Evolutionary conservation across 2,329 filamentous ascomycete species (phyloP), one percentile per base, ranked within the genome.

Genomic region (Calonectria crousiana): DNA sequence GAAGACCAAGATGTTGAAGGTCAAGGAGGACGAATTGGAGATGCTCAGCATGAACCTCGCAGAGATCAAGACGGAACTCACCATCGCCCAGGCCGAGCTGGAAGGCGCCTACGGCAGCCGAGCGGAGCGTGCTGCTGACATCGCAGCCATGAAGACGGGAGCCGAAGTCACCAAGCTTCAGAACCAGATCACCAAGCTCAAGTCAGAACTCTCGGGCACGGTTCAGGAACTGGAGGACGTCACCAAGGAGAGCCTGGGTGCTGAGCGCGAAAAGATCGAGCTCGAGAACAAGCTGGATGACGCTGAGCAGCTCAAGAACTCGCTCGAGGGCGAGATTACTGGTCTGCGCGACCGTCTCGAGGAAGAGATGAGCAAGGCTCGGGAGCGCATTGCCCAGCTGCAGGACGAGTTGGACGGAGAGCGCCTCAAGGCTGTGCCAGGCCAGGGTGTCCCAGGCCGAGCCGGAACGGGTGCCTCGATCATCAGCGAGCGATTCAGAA

Each of bases 11-110:
- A 84, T 87, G 44, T 81, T 85, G 76, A 87, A 87, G 78, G 85
- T 85, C 74, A 89, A 88, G 83, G 88, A 90, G 69, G 85, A 86
- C 60, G 88, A 90, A 74, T 79, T 90, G 44, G 89, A 90, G 66
- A 83, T 84, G 69, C 84, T 90, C 68, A 89, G 89, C 81, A 84
- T 87, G 79, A 87, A 87, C 79, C 81, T 91, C 69, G 88, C 89
- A 41, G 90, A 92, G 83, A 86, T 90, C 81, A 92, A 92, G 86
- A 92, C 90, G 68, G 90, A 92, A 79, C 85, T 91, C 73, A 91
- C 90, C 58, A 88, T 92, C 78, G 89, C 90, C 66, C 89, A 90
- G 79, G 91, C 91, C 23, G 91, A 92, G 82, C 87, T 92, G 36
- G 91, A 92, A 76, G 90, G 90, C 71, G 90, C 90, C 32, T 92